Base-by-base conservation (phyloP, 169 alveolate genomes). In the Babesia caballi region DNA sequence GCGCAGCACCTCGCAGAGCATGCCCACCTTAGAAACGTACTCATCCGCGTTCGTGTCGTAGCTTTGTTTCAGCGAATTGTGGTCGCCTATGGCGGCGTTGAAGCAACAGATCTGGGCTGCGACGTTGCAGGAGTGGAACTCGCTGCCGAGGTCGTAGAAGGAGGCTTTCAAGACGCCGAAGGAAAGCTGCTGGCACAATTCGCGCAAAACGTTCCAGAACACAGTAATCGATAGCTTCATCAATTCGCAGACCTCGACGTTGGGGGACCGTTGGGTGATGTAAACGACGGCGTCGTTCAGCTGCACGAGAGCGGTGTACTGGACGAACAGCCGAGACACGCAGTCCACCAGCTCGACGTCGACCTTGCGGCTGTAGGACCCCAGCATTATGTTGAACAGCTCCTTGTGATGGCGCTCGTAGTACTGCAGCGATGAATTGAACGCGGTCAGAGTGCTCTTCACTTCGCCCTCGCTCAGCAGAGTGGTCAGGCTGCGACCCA, bases 91-190 rank as follows among this genome's bases (percentile, higher is more conserved):
- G 28, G 32, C 40, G 12, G 52, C 50, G 21, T 77, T 77, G 51
- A 65, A 77, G 25, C 61, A 50, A 19, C 51, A 65, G 1, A 77
- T 44, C 49, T 77, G 85, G 19, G 82, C 85, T 6, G 68, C 54
- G 0, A 77, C 30, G 42, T 77, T 77, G 27, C 35, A 9, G n/a
- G 58, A 38, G 46, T 77, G 70, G 42, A 66, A 33, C 17, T 42
- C 38, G 49, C 85, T 77, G 23, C 85, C 85, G 40, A 77, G 41
- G 58, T 66, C 15, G 63, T 77, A 77, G 56, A 66, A 77, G 42
- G 60, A 41, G n/a, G 85, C 82, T 1, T 58, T 67, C 11, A 66
- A 27, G 19, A 57, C 65, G 8, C 35, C 59, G 30, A 77, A 77
- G n/a, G 85, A 58, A 0, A 77, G 17, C 28, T 40, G 11, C 15